Evolutionary conservation across 2,329 filamentous ascomycete genomes (phyloP).

Genomic region (Botrytis pseudocinerea): DNA sequence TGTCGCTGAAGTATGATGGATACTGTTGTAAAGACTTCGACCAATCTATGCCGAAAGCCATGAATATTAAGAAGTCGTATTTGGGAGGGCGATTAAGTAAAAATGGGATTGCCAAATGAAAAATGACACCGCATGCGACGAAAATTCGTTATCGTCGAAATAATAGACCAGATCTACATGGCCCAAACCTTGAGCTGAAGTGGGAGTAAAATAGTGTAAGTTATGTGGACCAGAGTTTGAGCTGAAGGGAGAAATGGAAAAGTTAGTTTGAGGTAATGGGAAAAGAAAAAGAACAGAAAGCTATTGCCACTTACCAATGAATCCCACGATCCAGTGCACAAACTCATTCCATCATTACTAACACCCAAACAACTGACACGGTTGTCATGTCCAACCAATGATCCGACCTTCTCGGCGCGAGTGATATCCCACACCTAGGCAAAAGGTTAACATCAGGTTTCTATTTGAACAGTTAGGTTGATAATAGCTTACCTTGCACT

Average conservation of each 20-base stretch:
- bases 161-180: conserved; percentile 42
- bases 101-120: conserved; percentile 32
- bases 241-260: conserved; percentile 21
- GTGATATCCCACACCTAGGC: conserved; percentile 93
- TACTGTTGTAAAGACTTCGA: conserved; percentile 50
- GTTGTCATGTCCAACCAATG: conserved; percentile 96
- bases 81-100: conserved; percentile 43
- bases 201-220: conserved; percentile 22
- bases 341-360: conserved; percentile 97
- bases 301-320: conserved; percentile 72
- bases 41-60: conserved; percentile 46
- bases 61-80: conserved; percentile 46
- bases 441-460: conserved; percentile 22
- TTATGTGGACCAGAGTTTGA: conserved; percentile 19
- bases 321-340: conserved; percentile 99
- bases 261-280: conserved; percentile 10
- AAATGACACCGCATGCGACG: conserved; percentile 19
- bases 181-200: conserved; percentile 83
- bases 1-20: conserved; percentile 42
- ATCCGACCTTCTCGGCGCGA: conserved; percentile 94
- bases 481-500: conserved; percentile 82
- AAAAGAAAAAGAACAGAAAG: neutral
- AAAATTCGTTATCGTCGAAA: conserved; percentile 23
- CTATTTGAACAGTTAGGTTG: neutral
- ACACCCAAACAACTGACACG: conserved; percentile 97